Base-by-base conservation (phyloP, 305 asterid species). In the Rubia tinctorum region DNA sequence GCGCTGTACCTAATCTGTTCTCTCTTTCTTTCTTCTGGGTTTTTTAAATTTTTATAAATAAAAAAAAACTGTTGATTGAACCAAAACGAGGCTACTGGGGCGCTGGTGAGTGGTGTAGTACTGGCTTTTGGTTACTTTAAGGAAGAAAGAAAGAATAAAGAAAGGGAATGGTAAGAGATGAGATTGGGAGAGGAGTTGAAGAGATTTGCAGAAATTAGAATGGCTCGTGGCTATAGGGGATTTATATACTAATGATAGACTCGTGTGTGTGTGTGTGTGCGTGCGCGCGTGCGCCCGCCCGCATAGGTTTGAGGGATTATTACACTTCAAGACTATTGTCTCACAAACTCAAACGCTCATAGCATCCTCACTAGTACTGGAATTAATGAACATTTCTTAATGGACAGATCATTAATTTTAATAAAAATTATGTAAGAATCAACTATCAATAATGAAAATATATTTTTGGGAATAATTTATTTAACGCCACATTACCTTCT, bases 181-280 rank as follows among this genome's bases (percentile, higher is more conserved):
- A 8, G 63, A n/a, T 17, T 55, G 60, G 23, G 60, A 2, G 62
- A 45, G 14, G 51, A 3, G 51, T 4, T 1, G 51, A 13, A 45
- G 14, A 56, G 62, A 22, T 18, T 56, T n/a, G 62, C 2, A 20
- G 80, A 76, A 77, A 73, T 72, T 70, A 66, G 74, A 60, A 55
- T n/a, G n/a, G n/a, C n/a, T n/a, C n/a, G n/a, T n/a, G n/a, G n/a
- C 66, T 71, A 72, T 55, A 45, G 45, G 72, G 72, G 82, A 76
- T 71, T 42, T 85, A 73, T 80, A 80, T 80, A 85, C 30, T 27
- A 2, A n/a, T n/a, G n/a, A 61, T 79, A 34, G 5, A 4, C 39
- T 4, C 39, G 30, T 1, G 78, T 75, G 23, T 5, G 60, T 27
- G 65, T 15, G 45, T 49, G 49, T 45, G 63, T 42, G n/a, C n/a